Percentiles rank a stretch among this genome's conserved stretches.
phyloP scores from a whole-genome alignment of 2,329 filamentous ascomycete species.

The Cercospora sp. region DNA sequence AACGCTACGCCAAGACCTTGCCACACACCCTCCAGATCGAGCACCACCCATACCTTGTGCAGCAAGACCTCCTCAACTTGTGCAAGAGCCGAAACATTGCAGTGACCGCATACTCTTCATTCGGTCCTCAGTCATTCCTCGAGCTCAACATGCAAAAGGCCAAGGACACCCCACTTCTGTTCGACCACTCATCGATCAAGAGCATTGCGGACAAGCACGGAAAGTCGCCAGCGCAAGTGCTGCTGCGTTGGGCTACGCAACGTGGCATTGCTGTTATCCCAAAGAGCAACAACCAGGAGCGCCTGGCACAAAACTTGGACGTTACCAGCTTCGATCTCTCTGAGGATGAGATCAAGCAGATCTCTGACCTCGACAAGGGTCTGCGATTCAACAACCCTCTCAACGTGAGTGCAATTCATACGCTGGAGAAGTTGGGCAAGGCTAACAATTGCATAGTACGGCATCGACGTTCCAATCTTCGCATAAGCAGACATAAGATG shows the following conservation, averaged over 20 bases:
- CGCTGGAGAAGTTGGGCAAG: neutral
- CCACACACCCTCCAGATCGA: constrained; percentile 83
- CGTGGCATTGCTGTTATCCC: constrained; percentile 78
- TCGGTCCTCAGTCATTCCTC: constrained; percentile 75
- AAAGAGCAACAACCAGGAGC: constrained; percentile 64
- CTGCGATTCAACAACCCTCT: constrained; percentile 77
- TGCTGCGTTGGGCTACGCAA: constrained; percentile 86
- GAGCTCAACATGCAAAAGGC: constrained; percentile 74
- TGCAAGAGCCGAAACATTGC: constrained; percentile 69
- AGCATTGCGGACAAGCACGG: constrained; percentile 66
- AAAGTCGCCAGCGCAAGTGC: constrained; percentile 75
- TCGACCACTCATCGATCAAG: constrained; percentile 67
- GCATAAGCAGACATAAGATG: constrained; percentile 15
- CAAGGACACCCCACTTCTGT: constrained; percentile 64
- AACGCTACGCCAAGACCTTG: constrained; percentile 72
- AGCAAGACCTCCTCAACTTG: constrained; percentile 68
- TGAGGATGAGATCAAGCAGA: constrained; percentile 65
- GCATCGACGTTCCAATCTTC: constrained; percentile 28
- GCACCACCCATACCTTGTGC: constrained; percentile 85
- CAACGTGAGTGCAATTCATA: constrained; percentile 54
- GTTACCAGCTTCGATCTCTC: constrained; percentile 66
- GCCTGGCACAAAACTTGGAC: constrained; percentile 66
- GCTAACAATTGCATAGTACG: constrained; percentile 16
- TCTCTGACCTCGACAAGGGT: constrained; percentile 63
- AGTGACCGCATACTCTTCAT: constrained; percentile 81